Percentiles rank a stretch among this genome's conserved stretches.
Conservation (phyloP, 306 rosid genomes). For the Prunus davidiana region DNA sequence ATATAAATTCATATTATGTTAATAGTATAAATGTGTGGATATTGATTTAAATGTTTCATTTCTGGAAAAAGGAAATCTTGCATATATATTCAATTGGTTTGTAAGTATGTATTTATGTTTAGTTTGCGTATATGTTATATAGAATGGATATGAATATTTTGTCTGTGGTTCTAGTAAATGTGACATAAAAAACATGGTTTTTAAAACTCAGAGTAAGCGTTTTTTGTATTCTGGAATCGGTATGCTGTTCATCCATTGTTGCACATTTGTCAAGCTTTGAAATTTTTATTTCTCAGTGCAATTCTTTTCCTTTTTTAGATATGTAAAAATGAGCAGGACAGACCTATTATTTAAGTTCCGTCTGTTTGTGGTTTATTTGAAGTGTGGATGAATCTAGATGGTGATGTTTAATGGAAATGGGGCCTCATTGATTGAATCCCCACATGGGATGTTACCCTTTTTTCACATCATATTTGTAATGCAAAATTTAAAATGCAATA, state of each 20-base stretch:
- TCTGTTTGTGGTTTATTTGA: not conserved
- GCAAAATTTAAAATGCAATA: no score
- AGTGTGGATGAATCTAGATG: not conserved
- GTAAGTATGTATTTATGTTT: not conserved
- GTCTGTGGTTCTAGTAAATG: not conserved
- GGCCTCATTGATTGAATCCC: no score
- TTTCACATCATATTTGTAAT: no score
- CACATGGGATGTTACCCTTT: no score
- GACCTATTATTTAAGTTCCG: not conserved
- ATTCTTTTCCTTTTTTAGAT: not conserved
- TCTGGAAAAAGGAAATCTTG: not conserved
- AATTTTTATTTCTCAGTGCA: not conserved
- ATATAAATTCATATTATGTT: not conserved
- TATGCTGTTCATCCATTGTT: not conserved
- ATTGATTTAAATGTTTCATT: slow-evolving; percentile 2
- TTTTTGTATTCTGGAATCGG: not conserved
- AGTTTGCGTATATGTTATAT: not conserved
- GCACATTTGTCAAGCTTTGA: not conserved
- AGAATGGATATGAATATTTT: not conserved
- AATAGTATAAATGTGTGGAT: not conserved
- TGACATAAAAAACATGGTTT: not conserved
- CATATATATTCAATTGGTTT: not conserved
- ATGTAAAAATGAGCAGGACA: not conserved
- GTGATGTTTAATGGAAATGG: no score
- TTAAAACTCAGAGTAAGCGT: not conserved